Conservation (phyloP, 202 grass and related monocot genomes). For the Tripidium arundinaceum region DNA sequence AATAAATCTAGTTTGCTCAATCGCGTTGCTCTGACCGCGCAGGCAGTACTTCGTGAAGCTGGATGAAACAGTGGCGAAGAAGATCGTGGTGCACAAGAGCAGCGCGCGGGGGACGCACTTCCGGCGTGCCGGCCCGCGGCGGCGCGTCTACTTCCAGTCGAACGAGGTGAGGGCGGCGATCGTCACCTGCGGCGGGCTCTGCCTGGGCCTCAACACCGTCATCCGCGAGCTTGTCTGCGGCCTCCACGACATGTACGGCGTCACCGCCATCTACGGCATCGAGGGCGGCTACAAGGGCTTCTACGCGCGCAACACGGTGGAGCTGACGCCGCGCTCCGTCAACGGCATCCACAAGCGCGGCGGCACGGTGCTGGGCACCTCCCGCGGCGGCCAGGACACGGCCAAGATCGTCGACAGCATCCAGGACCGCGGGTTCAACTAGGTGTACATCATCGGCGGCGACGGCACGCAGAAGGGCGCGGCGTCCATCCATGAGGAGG, state of each 20-base stretch:
- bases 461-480: conserved; percentile 91
- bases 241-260: conserved; percentile 89
- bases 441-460: conserved; percentile 93
- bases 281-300: conserved; percentile 90
- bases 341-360: conserved; percentile 95
- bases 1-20: neutral
- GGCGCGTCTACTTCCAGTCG: conserved; percentile 74
- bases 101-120: conserved; percentile 78
- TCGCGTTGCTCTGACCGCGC: neutral
- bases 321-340: conserved; percentile 65
- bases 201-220: conserved; percentile 92
- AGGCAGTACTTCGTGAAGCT: conserved; percentile 92
- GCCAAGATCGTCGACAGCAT: conserved; percentile 78
- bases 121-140: conserved; percentile 80
- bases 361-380: conserved; percentile 77
- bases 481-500: conserved; percentile 57
- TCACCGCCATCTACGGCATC: conserved; percentile 60
- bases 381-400: conserved; percentile 83
- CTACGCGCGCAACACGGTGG: conserved; percentile 81
- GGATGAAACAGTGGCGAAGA: conserved; percentile 81
- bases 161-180: conserved; percentile 82
- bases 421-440: conserved; percentile 81
- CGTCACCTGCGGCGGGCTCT: conserved; percentile 92
- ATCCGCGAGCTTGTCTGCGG: conserved; percentile 93
- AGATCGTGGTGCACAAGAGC: conserved; percentile 82